Evolutionary conservation across 768 basidiomycete genomes (phyloP).

Genomic region (Dendrothele bispora): DNA sequence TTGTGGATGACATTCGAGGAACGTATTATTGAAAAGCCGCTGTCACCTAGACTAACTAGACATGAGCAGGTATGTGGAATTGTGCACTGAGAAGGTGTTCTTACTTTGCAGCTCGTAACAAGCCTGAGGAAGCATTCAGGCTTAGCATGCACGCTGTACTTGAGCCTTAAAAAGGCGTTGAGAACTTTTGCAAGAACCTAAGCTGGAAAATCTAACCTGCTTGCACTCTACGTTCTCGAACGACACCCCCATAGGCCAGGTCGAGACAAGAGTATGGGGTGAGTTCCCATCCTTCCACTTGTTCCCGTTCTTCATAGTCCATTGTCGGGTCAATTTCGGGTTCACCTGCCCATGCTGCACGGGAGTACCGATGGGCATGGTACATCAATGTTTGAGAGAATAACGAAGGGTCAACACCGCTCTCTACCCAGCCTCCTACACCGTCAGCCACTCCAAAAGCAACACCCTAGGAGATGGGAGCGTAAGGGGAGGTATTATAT

Average conservation of each 20-base stretch:
- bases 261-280: constrained; percentile 71
- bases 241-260: constrained; percentile 68
- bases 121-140: constrained; percentile 71
- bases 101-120: constrained; percentile 78
- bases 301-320: constrained; percentile 65
- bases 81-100: constrained; percentile 19
- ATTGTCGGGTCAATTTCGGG: constrained; percentile 80
- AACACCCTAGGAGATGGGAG: constrained; percentile 55
- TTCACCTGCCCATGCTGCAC: constrained; percentile 78
- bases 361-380: constrained; percentile 72
- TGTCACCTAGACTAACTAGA: constrained; percentile 67
- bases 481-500: constrained; percentile 36
- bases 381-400: constrained; percentile 94
- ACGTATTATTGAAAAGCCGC: constrained; percentile 72
- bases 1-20: constrained; percentile 62
- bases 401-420: constrained; percentile 82
- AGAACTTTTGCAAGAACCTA: constrained; percentile 27
- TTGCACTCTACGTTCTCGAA: constrained; percentile 64
- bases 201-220: constrained; percentile 52
- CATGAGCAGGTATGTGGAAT: constrained; percentile 1
- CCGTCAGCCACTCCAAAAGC: constrained; percentile 89
- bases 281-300: constrained; percentile 76
- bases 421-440: constrained; percentile 88
- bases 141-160: constrained; percentile 81
- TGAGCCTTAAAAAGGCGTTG: constrained; percentile 71